Percentiles rank a stretch among this genome's conserved stretches.
Conservation (phyloP, 2,329 filamentous ascomycete species). For the Zymoseptoria brevis region DNA sequence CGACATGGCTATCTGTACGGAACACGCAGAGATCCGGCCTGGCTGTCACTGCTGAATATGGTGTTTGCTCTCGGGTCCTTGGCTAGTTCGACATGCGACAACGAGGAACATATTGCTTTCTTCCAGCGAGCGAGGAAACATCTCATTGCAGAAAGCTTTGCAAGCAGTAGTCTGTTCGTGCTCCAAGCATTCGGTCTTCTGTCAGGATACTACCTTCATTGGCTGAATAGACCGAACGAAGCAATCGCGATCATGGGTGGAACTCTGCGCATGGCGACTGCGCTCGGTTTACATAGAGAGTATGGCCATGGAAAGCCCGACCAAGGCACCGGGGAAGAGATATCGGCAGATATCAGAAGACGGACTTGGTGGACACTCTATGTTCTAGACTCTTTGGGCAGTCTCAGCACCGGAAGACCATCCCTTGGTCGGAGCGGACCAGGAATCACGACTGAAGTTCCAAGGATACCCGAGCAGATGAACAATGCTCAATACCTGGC, state of each 20-base stretch:
- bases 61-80: conserved; percentile 27
- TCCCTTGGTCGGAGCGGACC: conserved; percentile 60
- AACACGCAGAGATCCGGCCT: conserved; percentile 24
- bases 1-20: conserved; percentile 26
- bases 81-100: conserved; percentile 22
- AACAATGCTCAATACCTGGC: conserved; percentile 35
- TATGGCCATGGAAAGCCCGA: conserved; percentile 15
- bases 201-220: conserved; percentile 29
- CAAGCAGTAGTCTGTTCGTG: conserved; percentile 25
- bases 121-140: conserved; percentile 26
- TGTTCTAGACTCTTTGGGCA: conserved; percentile 66
- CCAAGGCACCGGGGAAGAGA: conserved; percentile 36
- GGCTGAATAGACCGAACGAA: conserved; percentile 28
- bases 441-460: conserved; percentile 58
- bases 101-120: conserved; percentile 24
- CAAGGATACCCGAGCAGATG: conserved; percentile 38
- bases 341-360: conserved; percentile 53
- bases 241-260: conserved; percentile 29
- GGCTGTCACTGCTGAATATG: conserved; percentile 28
- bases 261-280: conserved; percentile 27
- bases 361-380: conserved; percentile 70
- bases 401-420: conserved; percentile 61
- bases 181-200: conserved; percentile 26
- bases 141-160: conserved; percentile 24
- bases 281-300: conserved; percentile 27